Evolutionary conservation across 208 protist species (phyloP), one percentile per base, ranked within the genome.

Genomic region (Acanthamoeba sp.): DNA sequence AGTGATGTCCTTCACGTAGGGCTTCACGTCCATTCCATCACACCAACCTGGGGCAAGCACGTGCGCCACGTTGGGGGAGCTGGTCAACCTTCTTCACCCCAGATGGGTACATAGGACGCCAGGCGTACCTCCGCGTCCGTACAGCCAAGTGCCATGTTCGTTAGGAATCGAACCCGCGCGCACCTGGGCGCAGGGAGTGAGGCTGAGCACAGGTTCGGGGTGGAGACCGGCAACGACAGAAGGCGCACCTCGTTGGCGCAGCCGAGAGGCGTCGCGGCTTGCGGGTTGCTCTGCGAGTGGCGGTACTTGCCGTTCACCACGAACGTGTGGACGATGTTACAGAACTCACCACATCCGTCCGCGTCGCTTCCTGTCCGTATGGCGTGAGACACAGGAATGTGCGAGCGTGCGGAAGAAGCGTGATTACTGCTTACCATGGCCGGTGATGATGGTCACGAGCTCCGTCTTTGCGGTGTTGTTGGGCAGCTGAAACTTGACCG

Each of bases 371-470:
- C 73, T 84, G 36, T 9, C 18, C 18, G 16, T 2, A 29, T 7
- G 10, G 4, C 1, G 24, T 12, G 34, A 36, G 29, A 38, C 29
- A 80, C 16, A 29, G 69, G 27, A 24, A 42, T 80, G n/a, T 36
- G 16, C n/a, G 16, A 16, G 18, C 69, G 32, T 36, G 34, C 24
- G 4, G 24, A 84, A 40, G 64, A 16, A 34, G 36, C 24, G 73
- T n/a, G 34, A 10, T 48, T 6, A 27, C 18, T 45, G 73, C 34
- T 9, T 84, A 84, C 78, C 78, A 22, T 87, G 78, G 42, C 78
- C 78, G 1, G 78, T 87, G 78, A 87, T 87, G 78, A 87, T 45
- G 34, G 78, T 87, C n/a, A 87, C 78, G 29, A 87, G 78, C 50
- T 87, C 78, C 9, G 78, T 59, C 34, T 87, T 87, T 5, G 57